Evolutionary conservation across 108 stramenopile species (phyloP), one percentile per base, ranked within the genome.

Genomic region (Craspedostauros australis): DNA sequence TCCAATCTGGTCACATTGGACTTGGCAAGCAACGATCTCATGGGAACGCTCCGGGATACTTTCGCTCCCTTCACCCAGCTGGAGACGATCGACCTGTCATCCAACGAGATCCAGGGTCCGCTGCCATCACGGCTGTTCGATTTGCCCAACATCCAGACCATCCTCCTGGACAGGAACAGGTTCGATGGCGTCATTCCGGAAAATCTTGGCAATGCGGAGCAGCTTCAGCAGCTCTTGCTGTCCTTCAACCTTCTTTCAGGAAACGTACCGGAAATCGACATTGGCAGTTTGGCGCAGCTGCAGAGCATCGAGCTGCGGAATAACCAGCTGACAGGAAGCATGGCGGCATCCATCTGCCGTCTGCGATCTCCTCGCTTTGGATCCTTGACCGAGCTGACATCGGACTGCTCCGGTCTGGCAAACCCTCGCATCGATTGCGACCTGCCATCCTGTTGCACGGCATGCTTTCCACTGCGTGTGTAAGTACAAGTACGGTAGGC

Each of bases 211-310:
- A 37, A 39, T 19, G 46, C 68, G 5, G 5, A 24, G 37, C 23
- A 22, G 33, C 51, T 80, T n/a, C 41, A 29, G 11, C 32, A 52
- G 22, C 46, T 80, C 2, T 73, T 56, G 15, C 29, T 76, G 5
- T 50, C 71, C 15, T 20, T 15, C 2, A 80, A 80, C 37, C 31
- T 34, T 5, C 38, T 80, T 5, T 57, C 40, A 19, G 78, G 78
- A 30, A 57, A 31, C 21, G 57, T 80, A n/a, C 71, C 57, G 1
- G 47, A 32, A 16, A 60, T 80, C 59, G 45, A 34, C 2, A 14
- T n/a, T 9, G 28, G 39, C 18, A 22, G 29, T 4, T 37, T 69
- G 20, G 11, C 19, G 15, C 4, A 25, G 5, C 46, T 69, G 15
- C 15, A 21, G 2, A 60, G 62, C 39, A 27, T 69, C 6, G 25